phyloP scores from a whole-genome alignment of 805 yeast genomes.

The Cyberlindnera bimundalis region DNA sequence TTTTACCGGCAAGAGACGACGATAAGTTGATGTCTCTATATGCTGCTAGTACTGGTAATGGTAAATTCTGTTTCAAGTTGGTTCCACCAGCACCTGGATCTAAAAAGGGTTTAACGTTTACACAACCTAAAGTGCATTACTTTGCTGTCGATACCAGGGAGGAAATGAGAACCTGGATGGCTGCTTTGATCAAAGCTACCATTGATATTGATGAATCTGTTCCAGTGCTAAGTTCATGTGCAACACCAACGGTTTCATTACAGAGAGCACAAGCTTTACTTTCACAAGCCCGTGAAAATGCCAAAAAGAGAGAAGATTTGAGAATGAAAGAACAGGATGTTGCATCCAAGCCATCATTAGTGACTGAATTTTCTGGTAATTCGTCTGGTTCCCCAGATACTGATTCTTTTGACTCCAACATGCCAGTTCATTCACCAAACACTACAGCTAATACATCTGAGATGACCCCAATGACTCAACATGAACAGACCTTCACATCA shows the following conservation, averaged over 20 bases:
- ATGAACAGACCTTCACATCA: conserved; percentile 45
- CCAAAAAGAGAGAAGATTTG: conserved; percentile 48
- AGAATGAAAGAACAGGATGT: conserved; percentile 25
- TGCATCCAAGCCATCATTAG: conserved; percentile 17
- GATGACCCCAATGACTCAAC: conserved; percentile 24
- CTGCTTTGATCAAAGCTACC: conserved; percentile 91
- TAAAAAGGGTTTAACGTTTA: conserved; percentile 89
- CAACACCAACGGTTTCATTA: conserved; percentile 91
- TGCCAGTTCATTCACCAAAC: conserved; percentile 29
- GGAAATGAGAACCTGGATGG: conserved; percentile 94
- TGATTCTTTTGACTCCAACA: conserved; percentile 28
- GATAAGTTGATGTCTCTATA: conserved; percentile 82
- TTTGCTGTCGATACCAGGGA: conserved; percentile 91
- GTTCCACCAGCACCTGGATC: conserved; percentile 98
- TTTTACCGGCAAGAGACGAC: conserved; percentile 76
- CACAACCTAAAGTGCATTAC: conserved; percentile 93
- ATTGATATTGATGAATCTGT: conserved; percentile 92
- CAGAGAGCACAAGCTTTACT: conserved; percentile 83
- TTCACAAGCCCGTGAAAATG: conserved; percentile 77
- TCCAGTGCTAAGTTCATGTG: conserved; percentile 89
- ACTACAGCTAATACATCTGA: conserved; percentile 41
- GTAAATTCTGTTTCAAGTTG: conserved; percentile 87
- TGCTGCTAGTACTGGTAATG: conserved; percentile 92
- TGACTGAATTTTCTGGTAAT: conserved; percentile 28
- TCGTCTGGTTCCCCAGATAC: conserved; percentile 31